Evolutionary conservation across 306 rosid species (phyloP).

Genomic region (Lagenaria siceraria): DNA sequence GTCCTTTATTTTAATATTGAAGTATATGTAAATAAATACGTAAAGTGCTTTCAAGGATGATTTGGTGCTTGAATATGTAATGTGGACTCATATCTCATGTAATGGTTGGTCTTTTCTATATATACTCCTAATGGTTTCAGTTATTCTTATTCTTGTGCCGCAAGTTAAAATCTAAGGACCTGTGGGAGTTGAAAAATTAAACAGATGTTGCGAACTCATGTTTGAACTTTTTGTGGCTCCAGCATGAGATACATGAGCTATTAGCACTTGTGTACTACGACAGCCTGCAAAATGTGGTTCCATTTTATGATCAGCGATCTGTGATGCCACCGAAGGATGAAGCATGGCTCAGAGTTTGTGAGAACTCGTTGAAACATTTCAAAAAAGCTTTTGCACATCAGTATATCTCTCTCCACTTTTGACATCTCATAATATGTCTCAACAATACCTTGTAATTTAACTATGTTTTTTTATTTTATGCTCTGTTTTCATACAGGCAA

Average conservation of each 20-base stretch:
- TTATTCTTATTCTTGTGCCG: slow-evolving; percentile 10
- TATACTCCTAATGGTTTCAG: not conserved
- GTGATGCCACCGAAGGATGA: slow-evolving; percentile 69
- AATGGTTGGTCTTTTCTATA: not conserved
- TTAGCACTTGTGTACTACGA: slow-evolving; percentile 94
- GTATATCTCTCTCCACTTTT: slow-evolving; percentile 28
- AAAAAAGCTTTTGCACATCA: slow-evolving; percentile 75
- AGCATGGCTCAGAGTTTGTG: slow-evolving; percentile 64
- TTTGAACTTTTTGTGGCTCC: slow-evolving; percentile 21
- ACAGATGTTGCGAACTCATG: not conserved
- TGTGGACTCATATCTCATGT: not conserved
- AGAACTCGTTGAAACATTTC: slow-evolving; percentile 92
- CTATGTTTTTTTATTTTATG: slow-evolving; percentile 6
- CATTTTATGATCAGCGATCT: slow-evolving; percentile 90
- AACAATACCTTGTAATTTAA: not conserved
- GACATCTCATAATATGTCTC: slow-evolving; percentile 9
- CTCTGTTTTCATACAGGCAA: slow-evolving; percentile 41
- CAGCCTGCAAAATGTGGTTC: slow-evolving; percentile 95
- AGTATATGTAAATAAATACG: not conserved
- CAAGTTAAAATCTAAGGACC: not conserved
- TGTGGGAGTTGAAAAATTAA: not conserved
- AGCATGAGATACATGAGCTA: slow-evolving; percentile 93
- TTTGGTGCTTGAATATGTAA: not conserved
- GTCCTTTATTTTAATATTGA: not conserved
- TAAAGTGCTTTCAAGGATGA: not conserved